Evolutionary conservation across 2,329 filamentous ascomycete genomes (phyloP), one percentile per base, ranked within the genome.

Genomic region (Xylaria sp.): DNA sequence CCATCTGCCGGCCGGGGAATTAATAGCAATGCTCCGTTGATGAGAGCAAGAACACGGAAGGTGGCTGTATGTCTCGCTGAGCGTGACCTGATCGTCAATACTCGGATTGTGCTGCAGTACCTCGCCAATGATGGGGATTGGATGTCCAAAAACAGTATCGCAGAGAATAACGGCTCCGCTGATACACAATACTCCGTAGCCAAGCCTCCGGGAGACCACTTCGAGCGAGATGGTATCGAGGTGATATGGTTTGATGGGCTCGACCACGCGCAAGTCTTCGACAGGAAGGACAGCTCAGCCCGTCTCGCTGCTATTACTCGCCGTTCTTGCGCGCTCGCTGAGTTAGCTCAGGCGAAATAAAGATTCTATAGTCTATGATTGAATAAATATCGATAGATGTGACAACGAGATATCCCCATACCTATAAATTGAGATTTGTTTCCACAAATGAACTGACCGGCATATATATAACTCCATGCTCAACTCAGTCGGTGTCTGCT

Each of bases 201-300:
- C 51, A 52, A 25, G 65, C 65, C 56, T 63, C 62, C 46, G 13
- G 44, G 34, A 56, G 65, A 70, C 57, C 70, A 74, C 69, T 67
- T 73, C 67, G 76, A 76, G 54, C 71, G 64, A 32, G 73, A 81
- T 7, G 85, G 84, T 0, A 74, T 91, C 7, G 85, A 91, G 72
- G 82, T 91, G 1, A 69, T 90, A 1, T 89, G 89, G 85, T 91
- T 87, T 76, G 82, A 86, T 0, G 81, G 83, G 3, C 80, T 90
- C 56, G 89, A 92, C 76, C 90, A 92, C 77, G 89, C 89, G 18
- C 88, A 91, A 74, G 84, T 86, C 0, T 90, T 90, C 77, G 83
- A 87, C 67, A 76, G 76, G 52, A 71, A 70, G 70, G 50, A 77
- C 65, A 70, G 62, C 57, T 72, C 72, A 65, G 70, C 76, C 12